Conservation (phyloP, 2,329 filamentous ascomycete genomes). For the Aspergillus alliaceus region DNA sequence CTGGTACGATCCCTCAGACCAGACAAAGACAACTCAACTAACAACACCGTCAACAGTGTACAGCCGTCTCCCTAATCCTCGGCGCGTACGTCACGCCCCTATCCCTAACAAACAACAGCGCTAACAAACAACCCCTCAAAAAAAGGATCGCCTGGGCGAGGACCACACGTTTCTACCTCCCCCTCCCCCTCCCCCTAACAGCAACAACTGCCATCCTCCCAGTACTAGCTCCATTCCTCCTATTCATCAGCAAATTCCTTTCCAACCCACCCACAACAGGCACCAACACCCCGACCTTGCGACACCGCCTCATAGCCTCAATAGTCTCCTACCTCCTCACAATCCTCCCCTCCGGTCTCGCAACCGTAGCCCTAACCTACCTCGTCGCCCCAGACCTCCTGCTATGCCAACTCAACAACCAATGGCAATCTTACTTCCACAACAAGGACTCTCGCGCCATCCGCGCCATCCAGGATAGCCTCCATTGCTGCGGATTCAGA, state of each 20-base stretch:
- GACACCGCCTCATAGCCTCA: not conserved
- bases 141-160: conserved; percentile 29
- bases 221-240: conserved; percentile 1
- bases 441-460: conserved; percentile 31
- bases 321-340: conserved; percentile 23
- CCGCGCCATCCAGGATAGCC: conserved; percentile 32
- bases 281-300: not conserved
- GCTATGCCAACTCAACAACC: conserved; percentile 29
- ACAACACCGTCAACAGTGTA: not conserved
- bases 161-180: conserved; percentile 23
- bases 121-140: not conserved
- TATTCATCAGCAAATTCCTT: conserved; percentile 12
- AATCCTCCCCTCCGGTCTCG: conserved; percentile 27
- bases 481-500: conserved; percentile 37
- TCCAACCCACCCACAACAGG: not conserved
- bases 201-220: conserved; percentile 22
- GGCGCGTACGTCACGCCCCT: conserved; percentile 17
- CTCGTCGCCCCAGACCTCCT: conserved; percentile 25
- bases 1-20: not conserved
- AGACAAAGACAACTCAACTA: not conserved
- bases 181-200: conserved; percentile 25
- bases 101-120: not conserved
- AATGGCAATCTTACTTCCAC: conserved; percentile 34
- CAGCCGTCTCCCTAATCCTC: conserved; percentile 6
- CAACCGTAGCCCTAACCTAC: conserved; percentile 31